Base-by-base conservation (phyloP, 1,284 basidiomycete genomes). In the Papiliotrema flavescens region DNA sequence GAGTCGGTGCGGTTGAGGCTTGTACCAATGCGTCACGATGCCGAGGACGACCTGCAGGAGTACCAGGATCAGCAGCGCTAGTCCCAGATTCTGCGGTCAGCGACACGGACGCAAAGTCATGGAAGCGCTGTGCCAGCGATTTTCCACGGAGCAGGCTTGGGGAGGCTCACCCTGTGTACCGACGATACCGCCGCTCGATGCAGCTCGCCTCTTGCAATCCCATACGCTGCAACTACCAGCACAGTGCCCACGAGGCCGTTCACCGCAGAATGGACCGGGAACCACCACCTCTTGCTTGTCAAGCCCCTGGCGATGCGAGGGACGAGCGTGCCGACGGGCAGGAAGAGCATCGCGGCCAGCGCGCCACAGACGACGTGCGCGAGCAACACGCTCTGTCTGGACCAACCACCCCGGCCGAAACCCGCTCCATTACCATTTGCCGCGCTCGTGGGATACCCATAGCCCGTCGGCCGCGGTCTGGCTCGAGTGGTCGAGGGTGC, bases 1-100 rank as follows among this genome's bases (percentile, higher is more conserved):
- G 34, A 64, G 56, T 13, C 53, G 54, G 24, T 54, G 44, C 20
- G 35, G n/a, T 17, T 19, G 52, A 42, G n/a, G 51, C 43, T 45
- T 61, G 55, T 56, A 61, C 53, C 72, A 82, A 68, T 88, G 86
- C 52, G 85, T 82, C 54, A 84, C 59, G 3, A 79, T 77, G 3
- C 87, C 87, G 9, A 87, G 68, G 1, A 67, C 60, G 58, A 80
- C 76, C 70, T 89, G 87, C 11, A 80, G 51, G 49, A 84, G 40
- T 64, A 86, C 84, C 19, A 88, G 74, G 43, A 80, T 77, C 56
- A 87, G 81, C 41, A 88, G 72, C 5, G 78, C 79, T 43, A 84
- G 67, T 32, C 87, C 86, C 63, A 80, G 79, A 74, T 78, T 78
- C 82, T 84, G 62, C 8, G 15, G 28, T n/a, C 22, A 5, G 24